Percentiles rank a stretch among this genome's conserved stretches.
These are phyloP conservation scores for Podila verticillata DNA, from an alignment of 192 early-diverging fungal genomes.

Conservation along the genomic window DNA sequence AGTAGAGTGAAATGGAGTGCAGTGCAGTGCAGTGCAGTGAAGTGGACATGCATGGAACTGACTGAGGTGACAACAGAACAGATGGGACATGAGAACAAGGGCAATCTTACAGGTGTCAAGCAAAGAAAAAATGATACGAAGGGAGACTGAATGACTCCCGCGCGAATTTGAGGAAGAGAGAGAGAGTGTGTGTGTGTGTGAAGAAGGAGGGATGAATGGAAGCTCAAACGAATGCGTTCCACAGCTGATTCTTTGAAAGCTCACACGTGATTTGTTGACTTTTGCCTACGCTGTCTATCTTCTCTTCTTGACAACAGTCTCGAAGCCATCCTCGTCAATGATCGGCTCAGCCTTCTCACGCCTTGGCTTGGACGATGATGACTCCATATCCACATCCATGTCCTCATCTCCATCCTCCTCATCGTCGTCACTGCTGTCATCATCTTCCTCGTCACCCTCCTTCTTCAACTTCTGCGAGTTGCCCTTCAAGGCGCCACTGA, in stretches of 20 bases:
- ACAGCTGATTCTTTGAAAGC: no score
- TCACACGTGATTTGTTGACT: background rate
- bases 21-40: background rate
- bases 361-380: conserved; percentile 12
- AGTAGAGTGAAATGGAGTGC: background rate
- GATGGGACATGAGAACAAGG: background rate
- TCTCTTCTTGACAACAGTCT: conserved; percentile 52
- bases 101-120: background rate
- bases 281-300: no score
- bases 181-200: background rate
- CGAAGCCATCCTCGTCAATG: conserved; percentile 59
- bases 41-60: background rate
- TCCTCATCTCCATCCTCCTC: conserved; percentile 36
- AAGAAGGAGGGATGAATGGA: background rate
- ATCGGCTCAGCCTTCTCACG: conserved; percentile 49
- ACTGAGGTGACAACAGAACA: no score
- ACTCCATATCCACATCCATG: conserved; percentile 55
- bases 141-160: background rate
- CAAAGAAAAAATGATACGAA: background rate
- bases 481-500: conserved; percentile 33
- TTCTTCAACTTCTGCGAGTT: conserved; percentile 20
- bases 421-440: conserved; percentile 34
- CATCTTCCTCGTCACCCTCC: conserved; percentile 24
- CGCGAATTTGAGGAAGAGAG: background rate
- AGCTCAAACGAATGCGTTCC: no score